These are phyloP conservation scores for Penicillium cataractarum DNA, from an alignment of 495 filamentous ascomycete genomes.

Conservation along the genomic window DNA sequence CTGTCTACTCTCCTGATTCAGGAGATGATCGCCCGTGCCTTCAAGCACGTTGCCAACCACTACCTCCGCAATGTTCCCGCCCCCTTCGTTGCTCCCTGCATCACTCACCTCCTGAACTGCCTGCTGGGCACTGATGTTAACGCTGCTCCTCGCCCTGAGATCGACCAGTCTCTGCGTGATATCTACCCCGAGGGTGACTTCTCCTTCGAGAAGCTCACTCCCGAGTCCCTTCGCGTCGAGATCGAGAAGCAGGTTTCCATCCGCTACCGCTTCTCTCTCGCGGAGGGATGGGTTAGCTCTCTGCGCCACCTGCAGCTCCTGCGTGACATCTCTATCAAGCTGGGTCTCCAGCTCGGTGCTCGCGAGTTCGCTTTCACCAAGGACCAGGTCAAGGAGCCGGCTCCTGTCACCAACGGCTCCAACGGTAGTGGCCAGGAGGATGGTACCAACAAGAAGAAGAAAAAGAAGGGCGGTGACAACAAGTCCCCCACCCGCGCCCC, in stretches of 20 bases:
- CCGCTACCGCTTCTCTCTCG: slow-evolving; percentile 77
- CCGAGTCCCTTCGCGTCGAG: slow-evolving; percentile 67
- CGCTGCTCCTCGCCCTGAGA: slow-evolving; percentile 70
- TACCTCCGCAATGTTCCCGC: slow-evolving; percentile 81
- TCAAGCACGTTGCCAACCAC: slow-evolving; percentile 87
- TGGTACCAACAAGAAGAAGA: slow-evolving; percentile 81
- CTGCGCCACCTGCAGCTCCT: slow-evolving; percentile 81
- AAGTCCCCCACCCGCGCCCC: slow-evolving; percentile 56
- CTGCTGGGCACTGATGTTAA: slow-evolving; percentile 81
- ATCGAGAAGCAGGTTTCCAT: slow-evolving; percentile 71
- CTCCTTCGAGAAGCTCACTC: slow-evolving; percentile 74
- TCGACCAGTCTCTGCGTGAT: slow-evolving; percentile 71
- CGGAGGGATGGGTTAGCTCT: slow-evolving; percentile 63
- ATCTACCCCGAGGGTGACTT: slow-evolving; percentile 86
- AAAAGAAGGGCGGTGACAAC: slow-evolving; percentile 58
- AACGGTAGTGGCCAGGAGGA: slow-evolving; percentile 45
- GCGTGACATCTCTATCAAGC: slow-evolving; percentile 85
- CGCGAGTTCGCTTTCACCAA: slow-evolving; percentile 78
- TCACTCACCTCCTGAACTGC: slow-evolving; percentile 93
- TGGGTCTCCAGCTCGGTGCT: slow-evolving; percentile 85
- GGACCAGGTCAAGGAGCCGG: slow-evolving; percentile 41
- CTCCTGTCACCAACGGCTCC: slow-evolving; percentile 47
- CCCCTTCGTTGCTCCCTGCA: slow-evolving; percentile 72
- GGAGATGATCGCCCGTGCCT: slow-evolving; percentile 91
- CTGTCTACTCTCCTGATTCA: slow-evolving; percentile 76